Base-by-base conservation (phyloP, 495 filamentous ascomycete genomes). In the Penicillium cataractarum region DNA sequence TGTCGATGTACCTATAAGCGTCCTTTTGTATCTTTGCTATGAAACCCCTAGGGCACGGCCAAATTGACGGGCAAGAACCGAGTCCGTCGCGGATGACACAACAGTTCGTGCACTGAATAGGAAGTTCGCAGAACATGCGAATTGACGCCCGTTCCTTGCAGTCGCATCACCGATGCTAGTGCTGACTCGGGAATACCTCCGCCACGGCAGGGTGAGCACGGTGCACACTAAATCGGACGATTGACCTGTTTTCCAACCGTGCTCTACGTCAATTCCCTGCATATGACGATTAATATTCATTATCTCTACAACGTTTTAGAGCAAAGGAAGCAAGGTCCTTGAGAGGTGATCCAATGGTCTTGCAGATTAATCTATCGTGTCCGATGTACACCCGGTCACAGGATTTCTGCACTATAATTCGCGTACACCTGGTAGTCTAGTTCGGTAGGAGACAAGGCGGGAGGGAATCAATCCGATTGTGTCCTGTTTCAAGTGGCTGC, bases 181-280 rank as follows among this genome's bases (percentile, higher is more conserved):
- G 61, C 65, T 64, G 65, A 67, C 65, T 64, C 19, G 57, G 61
- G 61, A 39, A 42, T 58, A 56, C 42, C 48, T 57, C 58, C 57
- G 61, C 54, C 51, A 48, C 37, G 35, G 10, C 39, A 46, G 49
- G 42, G 37, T 7, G 31, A 49, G 19, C 19, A 48, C 40, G 29
- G 40, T 32, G 57, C 15, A 54, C 17, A 29, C 31, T 4, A 37
- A 40, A 55, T 58, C 61, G 55, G 60, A 40, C 53, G 31, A 51
- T 55, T 62, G 39, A 21, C 53, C 39, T 35, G 26, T 31, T 60
- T 60, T 15, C 22, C 4, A 27, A 46, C 42, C 42, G 42, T 46
- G 21, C 42, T 46, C 42, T 12, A 46, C 9, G 42, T 46, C 42
- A 46, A 46, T 22, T 46, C 42, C 42, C 19, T 22, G 42, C 42